Percentiles rank a stretch among this genome's conserved stretches.
Conservation (phyloP, 2,329 filamentous ascomycete species). For the Lecanicillium sp. region DNA sequence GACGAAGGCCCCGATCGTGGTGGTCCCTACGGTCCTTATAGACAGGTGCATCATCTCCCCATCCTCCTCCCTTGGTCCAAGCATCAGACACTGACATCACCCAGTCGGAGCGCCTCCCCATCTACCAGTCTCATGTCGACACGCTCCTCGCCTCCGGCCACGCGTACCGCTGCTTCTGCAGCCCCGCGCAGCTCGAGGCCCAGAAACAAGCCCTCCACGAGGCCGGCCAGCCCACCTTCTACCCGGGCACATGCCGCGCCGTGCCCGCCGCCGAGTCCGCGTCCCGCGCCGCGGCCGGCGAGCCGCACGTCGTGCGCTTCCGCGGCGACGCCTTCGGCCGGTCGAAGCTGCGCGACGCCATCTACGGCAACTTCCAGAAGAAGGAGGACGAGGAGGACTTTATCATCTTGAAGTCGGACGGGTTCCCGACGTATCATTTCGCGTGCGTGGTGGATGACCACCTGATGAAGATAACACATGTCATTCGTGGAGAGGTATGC, state of each 20-base stretch:
- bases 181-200: constrained; percentile 59
- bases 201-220: constrained; percentile 59
- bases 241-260: constrained; percentile 63
- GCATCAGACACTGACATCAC: not conserved
- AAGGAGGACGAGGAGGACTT: constrained; percentile 65
- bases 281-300: constrained; percentile 60
- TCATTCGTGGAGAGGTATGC: constrained; percentile 69
- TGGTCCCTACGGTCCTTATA: constrained; percentile 79
- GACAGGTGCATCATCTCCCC: constrained; percentile 51
- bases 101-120: constrained; percentile 69
- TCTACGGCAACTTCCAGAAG: constrained; percentile 65
- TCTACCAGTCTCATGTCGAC: constrained; percentile 68
- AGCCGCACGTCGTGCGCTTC: constrained; percentile 73
- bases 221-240: constrained; percentile 36
- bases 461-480: constrained; percentile 90
- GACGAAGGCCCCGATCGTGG: constrained; percentile 86
- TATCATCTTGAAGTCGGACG: constrained; percentile 85
- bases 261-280: constrained; percentile 63
- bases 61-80: too few relatives aligned
- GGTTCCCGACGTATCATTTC: constrained; percentile 91
- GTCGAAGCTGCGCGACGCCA: constrained; percentile 65
- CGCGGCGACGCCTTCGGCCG: constrained; percentile 51
- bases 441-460: constrained; percentile 97
- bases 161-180: constrained; percentile 94
- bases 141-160: constrained; percentile 62